Evolutionary conservation across 768 basidiomycete species (phyloP).

Genomic region (Lactarius vividus): DNA sequence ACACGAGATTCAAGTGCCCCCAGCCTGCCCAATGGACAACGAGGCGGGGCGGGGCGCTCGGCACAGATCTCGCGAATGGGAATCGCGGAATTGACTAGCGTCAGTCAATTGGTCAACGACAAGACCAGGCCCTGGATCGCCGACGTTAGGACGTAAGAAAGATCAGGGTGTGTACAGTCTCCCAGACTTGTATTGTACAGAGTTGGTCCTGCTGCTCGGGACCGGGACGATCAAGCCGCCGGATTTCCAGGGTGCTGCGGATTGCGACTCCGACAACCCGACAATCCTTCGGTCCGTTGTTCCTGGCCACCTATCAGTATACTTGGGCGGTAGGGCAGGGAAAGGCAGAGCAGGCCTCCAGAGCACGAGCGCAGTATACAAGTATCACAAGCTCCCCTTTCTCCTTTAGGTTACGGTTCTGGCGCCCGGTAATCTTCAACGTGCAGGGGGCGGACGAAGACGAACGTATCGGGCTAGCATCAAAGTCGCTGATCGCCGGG

Average conservation of each 20-base stretch:
- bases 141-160: not conserved
- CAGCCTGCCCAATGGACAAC: not conserved
- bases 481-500: not conserved
- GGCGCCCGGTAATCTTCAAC: not conserved
- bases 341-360: not conserved
- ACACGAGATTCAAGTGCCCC: slow-evolving; percentile 9
- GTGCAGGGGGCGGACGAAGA: not conserved
- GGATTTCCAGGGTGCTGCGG: not conserved
- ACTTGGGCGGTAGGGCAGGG: not conserved
- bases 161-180: not conserved
- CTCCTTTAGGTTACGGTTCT: slow-evolving; percentile 1
- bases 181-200: not conserved
- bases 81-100: not conserved
- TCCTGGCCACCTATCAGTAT: not conserved
- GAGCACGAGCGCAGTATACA: not conserved
- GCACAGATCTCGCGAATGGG: not conserved
- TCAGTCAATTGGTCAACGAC: not conserved
- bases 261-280: not conserved
- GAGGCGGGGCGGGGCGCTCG: slow-evolving; percentile 8
- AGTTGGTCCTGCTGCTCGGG: not conserved
- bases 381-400: slow-evolving; percentile 6
- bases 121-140: not conserved
- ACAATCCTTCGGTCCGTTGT: not conserved
- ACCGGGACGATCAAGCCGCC: slow-evolving; percentile 3
- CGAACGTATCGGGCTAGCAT: slow-evolving; percentile 13